Evolutionary conservation across 805 yeast species (phyloP).

Genomic region (Ogataea ramenticola): DNA sequence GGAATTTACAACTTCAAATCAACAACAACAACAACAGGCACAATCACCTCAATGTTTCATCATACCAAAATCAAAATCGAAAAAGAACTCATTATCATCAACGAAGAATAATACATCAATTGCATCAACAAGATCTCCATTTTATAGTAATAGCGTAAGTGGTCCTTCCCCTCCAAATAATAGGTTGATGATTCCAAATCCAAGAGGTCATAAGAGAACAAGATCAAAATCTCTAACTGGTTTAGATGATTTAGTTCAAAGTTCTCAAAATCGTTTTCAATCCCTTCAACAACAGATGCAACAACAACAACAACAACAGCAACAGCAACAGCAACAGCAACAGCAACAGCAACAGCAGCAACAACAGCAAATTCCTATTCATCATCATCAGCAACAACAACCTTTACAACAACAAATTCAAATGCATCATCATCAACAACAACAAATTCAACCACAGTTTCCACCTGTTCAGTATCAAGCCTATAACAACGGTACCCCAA

Average conservation of each 20-base stretch:
- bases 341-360: constrained; percentile 1
- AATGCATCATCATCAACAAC: too few relatives aligned
- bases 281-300: neutral
- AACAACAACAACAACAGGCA: too few relatives aligned
- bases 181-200: neutral
- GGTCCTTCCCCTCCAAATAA: constrained; percentile 4
- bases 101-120: neutral
- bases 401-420: neutral
- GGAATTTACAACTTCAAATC: constrained; percentile 23
- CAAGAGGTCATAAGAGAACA: constrained; percentile 26
- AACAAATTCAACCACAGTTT: too few relatives aligned
- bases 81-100: neutral
- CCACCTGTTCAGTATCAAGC: too few relatives aligned
- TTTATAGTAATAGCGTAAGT: neutral
- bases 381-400: neutral
- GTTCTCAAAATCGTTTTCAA: neutral
- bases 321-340: neutral
- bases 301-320: neutral
- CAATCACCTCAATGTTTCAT: neutral
- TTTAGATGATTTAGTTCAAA: constrained; percentile 9
- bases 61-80: neutral
- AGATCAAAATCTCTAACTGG: constrained; percentile 28
- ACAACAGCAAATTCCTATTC: neutral
- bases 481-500: too few relatives aligned
- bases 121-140: too few relatives aligned